Base-by-base conservation (phyloP, 2,329 filamentous ascomycete species). In the Fusarium odoratissimum region DNA sequence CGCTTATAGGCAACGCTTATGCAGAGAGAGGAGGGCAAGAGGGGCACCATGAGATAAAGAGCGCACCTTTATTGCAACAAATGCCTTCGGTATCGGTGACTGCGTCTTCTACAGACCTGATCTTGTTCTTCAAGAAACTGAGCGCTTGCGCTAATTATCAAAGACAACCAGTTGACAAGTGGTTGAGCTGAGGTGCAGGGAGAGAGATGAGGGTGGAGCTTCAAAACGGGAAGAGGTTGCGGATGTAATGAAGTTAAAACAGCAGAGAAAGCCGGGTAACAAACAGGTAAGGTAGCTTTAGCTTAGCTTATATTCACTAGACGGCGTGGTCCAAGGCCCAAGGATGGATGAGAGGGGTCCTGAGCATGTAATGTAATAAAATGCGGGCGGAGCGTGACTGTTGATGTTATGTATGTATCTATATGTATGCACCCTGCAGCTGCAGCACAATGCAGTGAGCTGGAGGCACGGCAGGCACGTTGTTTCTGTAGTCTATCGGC, bases 321-420 rank as follows among this genome's bases (percentile, higher is more conserved):
- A 75, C 59, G 60, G 71, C 41, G 60, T 42, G 66, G 64, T 61
- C 54, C 54, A 74, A 57, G 54, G 56, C 25, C 44, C 31, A 58
- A 75, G 67, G 60, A 70, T 58, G 56, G 41, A 40, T 67, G 44
- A 70, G 71, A 73, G 71, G 75, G 70, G 64, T 63, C 48, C 56
- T 71, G 61, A 75, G 62, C 60, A 69, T 69, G 65, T 59, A 54
- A 69, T 69, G 44, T 64, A 64, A 69, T 69, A 52, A 69, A 69
- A 69, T 64, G 67, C 51, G 71, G 64, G 70, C 66, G 72, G 72
- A 77, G 67, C 67, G 72, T 77, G 75, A 71, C 75, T 54, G 60
- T 66, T 58, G 70, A 71, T 66, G 72, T 74, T 77, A 73, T 77
- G 72, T 73, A 75, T 48, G 40, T 46, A 45, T 48, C 19, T 41